Conservation (phyloP, 805 yeast genomes). For the Candida silvicultrix region DNA sequence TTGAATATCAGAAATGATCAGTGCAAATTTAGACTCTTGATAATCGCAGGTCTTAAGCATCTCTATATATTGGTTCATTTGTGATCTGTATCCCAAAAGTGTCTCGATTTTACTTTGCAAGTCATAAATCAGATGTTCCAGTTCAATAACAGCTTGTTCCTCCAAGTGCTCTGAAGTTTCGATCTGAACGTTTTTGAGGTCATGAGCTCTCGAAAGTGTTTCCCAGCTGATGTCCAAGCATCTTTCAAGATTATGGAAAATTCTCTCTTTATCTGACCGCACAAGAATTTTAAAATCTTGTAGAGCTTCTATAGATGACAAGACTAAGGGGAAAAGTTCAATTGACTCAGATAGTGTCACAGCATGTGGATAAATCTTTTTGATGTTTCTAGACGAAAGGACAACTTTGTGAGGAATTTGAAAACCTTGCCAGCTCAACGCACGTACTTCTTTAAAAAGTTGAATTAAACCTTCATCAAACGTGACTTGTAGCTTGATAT, state of each 20-base stretch:
- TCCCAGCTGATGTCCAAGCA: constrained; percentile 48
- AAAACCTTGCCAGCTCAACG: constrained; percentile 42
- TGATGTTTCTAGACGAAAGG: constrained; percentile 41
- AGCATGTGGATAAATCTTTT: constrained; percentile 52
- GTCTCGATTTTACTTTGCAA: constrained; percentile 26
- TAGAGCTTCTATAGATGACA: constrained; percentile 27
- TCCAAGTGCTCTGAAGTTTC: constrained; percentile 24
- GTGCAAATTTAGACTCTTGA: constrained; percentile 9
- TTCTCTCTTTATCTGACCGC: constrained; percentile 23
- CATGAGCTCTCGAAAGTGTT: constrained; percentile 41
- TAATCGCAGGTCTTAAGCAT: constrained; percentile 24
- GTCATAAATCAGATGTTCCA: constrained; percentile 26
- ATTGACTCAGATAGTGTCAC: constrained; percentile 47
- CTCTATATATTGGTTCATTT: constrained; percentile 18
- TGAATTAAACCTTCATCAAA: constrained; percentile 39
- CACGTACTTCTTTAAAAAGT: constrained; percentile 48
- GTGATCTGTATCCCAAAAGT: constrained; percentile 23
- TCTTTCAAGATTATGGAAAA: constrained; percentile 27
- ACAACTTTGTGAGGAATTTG: constrained; percentile 50
- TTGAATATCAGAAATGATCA: constrained; percentile 27
- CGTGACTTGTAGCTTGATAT: constrained; percentile 36
- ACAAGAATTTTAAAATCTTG: constrained; percentile 38
- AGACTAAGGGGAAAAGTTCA: constrained; percentile 29
- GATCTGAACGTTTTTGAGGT: constrained; percentile 30
- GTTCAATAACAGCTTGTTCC: constrained; percentile 22